Evolutionary conservation across 2,329 filamentous ascomycete genomes (phyloP).

Genomic region (Fusarium albidum): DNA sequence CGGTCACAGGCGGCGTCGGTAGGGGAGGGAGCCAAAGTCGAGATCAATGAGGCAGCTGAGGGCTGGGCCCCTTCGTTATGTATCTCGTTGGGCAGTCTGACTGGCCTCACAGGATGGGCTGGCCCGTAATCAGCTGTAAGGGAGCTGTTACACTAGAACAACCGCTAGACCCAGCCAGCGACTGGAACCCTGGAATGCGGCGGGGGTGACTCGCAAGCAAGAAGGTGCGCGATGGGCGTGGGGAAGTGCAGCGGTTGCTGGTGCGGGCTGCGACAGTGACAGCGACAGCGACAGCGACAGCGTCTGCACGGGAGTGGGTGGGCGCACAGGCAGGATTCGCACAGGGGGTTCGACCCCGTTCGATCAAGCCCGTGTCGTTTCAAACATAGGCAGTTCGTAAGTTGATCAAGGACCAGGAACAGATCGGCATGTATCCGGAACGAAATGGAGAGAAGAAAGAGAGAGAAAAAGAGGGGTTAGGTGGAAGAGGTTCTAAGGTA

Average conservation of each 20-base stretch:
- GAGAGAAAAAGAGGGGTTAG: neutral
- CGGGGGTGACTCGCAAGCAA: slow-evolving; percentile 13
- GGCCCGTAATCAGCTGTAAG: slow-evolving; percentile 17
- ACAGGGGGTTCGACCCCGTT: slow-evolving; percentile 27
- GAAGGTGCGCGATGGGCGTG: slow-evolving; percentile 9
- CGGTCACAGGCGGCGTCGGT: slow-evolving; percentile 3
- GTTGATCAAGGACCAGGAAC: neutral
- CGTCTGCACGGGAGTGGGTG: slow-evolving; percentile 6
- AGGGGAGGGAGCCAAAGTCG: slow-evolving; percentile 1
- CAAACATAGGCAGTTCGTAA: slow-evolving; percentile 3
- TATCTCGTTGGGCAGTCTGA: slow-evolving; percentile 19
- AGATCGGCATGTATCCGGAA: slow-evolving; percentile 1
- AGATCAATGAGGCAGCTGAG: neutral
- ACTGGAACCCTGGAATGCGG: slow-evolving; percentile 24
- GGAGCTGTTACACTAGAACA: slow-evolving; percentile 26
- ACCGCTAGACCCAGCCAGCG: slow-evolving; percentile 25
- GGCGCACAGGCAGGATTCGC: slow-evolving; percentile 14
- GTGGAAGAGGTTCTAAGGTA: neutral
- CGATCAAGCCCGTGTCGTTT: slow-evolving; percentile 23
- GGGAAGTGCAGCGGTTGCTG: slow-evolving; percentile 5
- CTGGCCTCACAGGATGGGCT: slow-evolving; percentile 4
- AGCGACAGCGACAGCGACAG: neutral
- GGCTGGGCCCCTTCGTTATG: slow-evolving; percentile 26
- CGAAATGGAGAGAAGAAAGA: slow-evolving; percentile 4
- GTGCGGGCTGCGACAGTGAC: slow-evolving; percentile 14